phyloP scores from a whole-genome alignment of 257 asterid species.

The Fraxinus pennsylvanica region DNA sequence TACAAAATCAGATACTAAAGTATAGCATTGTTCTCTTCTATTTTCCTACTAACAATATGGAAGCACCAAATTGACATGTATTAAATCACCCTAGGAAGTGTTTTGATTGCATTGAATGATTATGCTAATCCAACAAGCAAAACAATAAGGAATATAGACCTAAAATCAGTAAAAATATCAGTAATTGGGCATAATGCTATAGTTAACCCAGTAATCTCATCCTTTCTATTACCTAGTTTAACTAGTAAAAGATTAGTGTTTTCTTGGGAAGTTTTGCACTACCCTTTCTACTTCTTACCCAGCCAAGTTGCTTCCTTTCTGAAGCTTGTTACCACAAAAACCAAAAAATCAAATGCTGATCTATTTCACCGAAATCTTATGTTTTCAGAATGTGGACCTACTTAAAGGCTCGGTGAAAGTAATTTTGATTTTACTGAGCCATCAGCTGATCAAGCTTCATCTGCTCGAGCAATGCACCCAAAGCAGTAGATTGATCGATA shows the following conservation, averaged over 20 bases:
- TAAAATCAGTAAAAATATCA: conserved; percentile 39
- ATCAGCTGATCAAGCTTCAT: conserved; percentile 75
- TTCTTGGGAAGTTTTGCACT: conserved; percentile 32
- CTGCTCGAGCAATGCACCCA: conserved; percentile 66
- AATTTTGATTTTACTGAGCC: conserved; percentile 49
- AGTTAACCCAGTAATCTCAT: conserved; percentile 44
- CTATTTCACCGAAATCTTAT: conserved; percentile 31
- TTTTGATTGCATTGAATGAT: conserved; percentile 22
- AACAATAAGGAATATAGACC: conserved; percentile 23
- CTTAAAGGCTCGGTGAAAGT: conserved; percentile 34
- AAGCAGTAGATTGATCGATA: conserved; percentile 47
- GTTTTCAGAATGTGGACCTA: conserved; percentile 11
- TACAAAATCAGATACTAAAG: conserved; percentile 19
- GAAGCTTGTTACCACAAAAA: conserved; percentile 33
- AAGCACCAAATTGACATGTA: not conserved
- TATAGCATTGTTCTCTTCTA: conserved; percentile 23
- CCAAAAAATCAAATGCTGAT: conserved; percentile 29
- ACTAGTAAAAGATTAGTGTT: conserved; percentile 40
- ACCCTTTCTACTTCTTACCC: conserved; percentile 25
- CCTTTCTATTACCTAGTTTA: conserved; percentile 42
- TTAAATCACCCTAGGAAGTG: conserved; percentile 3
- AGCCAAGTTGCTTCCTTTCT: conserved; percentile 37
- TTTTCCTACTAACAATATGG: conserved; percentile 14
- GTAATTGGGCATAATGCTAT: conserved; percentile 27
- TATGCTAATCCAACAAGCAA: conserved; percentile 21